phyloP scores from a whole-genome alignment of 2,329 filamentous ascomycete species.

The Cryphonectria carpinicola region DNA sequence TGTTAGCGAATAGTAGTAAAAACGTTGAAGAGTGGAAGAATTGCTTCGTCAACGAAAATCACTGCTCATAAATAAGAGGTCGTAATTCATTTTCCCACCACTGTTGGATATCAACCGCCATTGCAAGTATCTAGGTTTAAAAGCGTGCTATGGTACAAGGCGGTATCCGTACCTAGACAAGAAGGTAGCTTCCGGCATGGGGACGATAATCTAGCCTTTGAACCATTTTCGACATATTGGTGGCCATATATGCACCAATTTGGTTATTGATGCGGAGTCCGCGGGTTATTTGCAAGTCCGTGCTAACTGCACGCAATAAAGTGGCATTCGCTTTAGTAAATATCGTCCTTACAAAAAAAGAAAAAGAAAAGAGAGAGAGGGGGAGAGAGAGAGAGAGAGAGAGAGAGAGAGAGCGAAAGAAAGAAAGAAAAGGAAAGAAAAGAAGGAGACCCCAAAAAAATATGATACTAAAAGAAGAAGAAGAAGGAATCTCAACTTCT shows the following conservation, averaged over 20 bases:
- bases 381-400: too few species aligned
- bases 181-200: slow-evolving; percentile 24
- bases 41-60: background rate
- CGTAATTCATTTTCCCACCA: background rate
- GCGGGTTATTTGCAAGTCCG: background rate
- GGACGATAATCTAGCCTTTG: background rate
- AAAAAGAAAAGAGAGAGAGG: too few species aligned
- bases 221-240: background rate
- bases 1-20: too few species aligned
- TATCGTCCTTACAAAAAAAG: background rate
- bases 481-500: background rate
- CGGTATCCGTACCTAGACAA: slow-evolving; percentile 18
- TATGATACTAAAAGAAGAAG: background rate
- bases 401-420: too few species aligned
- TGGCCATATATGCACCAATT: background rate
- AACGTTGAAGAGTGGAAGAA: background rate
- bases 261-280: background rate
- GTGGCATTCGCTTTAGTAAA: background rate
- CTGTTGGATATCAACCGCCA: background rate
- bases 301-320: background rate
- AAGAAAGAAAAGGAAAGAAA: too few species aligned
- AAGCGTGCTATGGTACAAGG: background rate
- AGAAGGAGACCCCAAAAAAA: too few species aligned
- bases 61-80: background rate
- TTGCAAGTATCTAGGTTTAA: background rate